Percentiles rank a stretch among this genome's conserved stretches.
These are phyloP conservation scores for Psophocarpus tetragonolobus DNA, from an alignment of 306 rosid genomes.

Conservation along the genomic window DNA sequence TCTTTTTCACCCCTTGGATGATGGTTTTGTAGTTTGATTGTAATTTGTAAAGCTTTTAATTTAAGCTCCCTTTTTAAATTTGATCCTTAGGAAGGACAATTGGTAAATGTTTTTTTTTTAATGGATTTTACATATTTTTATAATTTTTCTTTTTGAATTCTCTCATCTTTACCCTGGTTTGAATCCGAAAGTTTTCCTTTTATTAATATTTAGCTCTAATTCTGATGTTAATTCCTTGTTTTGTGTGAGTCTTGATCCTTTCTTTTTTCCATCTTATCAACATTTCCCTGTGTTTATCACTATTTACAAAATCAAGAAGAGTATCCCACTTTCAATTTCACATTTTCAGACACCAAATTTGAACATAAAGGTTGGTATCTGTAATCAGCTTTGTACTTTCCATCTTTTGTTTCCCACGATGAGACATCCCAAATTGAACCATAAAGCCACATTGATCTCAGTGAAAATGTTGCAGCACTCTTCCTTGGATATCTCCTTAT, in stretches of 20 bases:
- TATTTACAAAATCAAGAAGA: neutral
- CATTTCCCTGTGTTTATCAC: neutral
- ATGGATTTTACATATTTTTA: neutral
- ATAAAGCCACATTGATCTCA: slow-evolving; percentile 94
- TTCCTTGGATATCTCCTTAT: slow-evolving; percentile 86
- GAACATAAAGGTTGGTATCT: slow-evolving; percentile 51
- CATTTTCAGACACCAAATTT: neutral
- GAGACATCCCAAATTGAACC: slow-evolving; percentile 99
- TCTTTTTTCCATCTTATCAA: neutral
- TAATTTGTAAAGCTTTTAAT: neutral
- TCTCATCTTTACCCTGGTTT: neutral
- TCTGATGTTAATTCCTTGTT: neutral
- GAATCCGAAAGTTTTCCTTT: slow-evolving; percentile 2
- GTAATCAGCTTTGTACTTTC: slow-evolving; percentile 92
- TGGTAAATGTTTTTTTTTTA: neutral
- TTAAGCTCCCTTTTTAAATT: neutral
- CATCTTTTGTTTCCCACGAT: slow-evolving; percentile 98
- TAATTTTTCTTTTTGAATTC: neutral
- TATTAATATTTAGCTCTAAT: neutral
- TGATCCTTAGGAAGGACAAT: slow-evolving; percentile 20
- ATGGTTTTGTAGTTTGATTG: slow-evolving; percentile 11
- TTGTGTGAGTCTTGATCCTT: neutral
- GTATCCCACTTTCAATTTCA: neutral
- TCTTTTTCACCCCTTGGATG: too few species aligned
- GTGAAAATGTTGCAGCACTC: slow-evolving; percentile 71